phyloP scores from a whole-genome alignment of 176 grass and related monocot genomes.

The Rhynchospora breviuscula region DNA sequence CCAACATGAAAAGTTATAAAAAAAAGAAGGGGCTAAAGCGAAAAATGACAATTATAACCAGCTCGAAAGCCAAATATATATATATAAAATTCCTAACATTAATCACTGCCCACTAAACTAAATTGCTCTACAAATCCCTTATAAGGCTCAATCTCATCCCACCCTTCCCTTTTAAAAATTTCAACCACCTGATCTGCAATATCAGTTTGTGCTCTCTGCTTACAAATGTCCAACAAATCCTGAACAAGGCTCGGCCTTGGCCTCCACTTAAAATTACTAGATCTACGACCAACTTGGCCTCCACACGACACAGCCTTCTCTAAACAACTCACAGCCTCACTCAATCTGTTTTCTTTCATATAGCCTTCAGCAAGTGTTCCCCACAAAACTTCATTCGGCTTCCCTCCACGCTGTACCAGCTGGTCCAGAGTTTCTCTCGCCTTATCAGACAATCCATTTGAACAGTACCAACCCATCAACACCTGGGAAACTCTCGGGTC shows the following conservation, averaged over 20 bases:
- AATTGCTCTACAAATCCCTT: not conserved
- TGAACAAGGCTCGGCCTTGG: slow-evolving; percentile 51
- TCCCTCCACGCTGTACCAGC: slow-evolving; percentile 74
- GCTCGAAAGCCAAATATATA: too few species aligned
- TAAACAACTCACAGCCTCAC: slow-evolving; percentile 58
- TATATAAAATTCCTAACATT: too few species aligned
- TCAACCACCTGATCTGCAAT: slow-evolving; percentile 34
- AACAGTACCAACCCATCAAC: slow-evolving; percentile 73
- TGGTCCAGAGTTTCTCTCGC: slow-evolving; percentile 47
- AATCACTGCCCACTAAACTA: not conserved
- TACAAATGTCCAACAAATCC: slow-evolving; percentile 50
- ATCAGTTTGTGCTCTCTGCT: slow-evolving; percentile 45
- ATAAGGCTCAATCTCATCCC: slow-evolving; percentile 39
- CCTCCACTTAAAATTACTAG: slow-evolving; percentile 47
- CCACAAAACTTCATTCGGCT: slow-evolving; percentile 63
- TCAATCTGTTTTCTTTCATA: slow-evolving; percentile 43
- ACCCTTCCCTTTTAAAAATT: slow-evolving; percentile 54
- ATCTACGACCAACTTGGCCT: slow-evolving; percentile 4
- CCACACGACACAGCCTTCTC: slow-evolving; percentile 50
- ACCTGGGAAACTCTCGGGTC: slow-evolving; percentile 76
- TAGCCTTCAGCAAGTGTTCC: slow-evolving; percentile 71
- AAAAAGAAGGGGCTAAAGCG: too few species aligned
- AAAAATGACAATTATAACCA: too few species aligned
- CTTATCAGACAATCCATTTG: slow-evolving; percentile 50
- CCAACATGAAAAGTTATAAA: too few species aligned